phyloP scores from a whole-genome alignment of 192 early-diverging fungal species.

The Gaertneriomyces semiglobifer region DNA sequence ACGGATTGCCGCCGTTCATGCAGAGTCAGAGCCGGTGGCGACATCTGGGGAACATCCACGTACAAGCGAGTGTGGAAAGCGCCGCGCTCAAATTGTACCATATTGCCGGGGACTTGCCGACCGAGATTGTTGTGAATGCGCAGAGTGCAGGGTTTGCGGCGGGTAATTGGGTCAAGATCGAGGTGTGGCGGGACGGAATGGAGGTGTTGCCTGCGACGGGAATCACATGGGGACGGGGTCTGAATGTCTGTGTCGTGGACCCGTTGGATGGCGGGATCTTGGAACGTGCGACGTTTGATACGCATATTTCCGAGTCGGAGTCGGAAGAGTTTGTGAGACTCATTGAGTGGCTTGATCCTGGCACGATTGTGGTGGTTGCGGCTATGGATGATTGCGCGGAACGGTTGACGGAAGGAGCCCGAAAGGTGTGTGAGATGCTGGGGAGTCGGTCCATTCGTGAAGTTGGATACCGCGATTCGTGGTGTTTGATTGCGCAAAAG shows the following conservation, averaged over 20 bases:
- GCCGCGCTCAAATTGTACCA: conserved; percentile 35
- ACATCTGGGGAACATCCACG: conserved; percentile 20
- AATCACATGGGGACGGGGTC: conserved; percentile 57
- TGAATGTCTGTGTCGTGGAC: conserved; percentile 76
- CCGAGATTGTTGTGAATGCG: conserved; percentile 52
- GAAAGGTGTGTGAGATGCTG: conserved; percentile 55
- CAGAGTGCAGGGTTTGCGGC: conserved; percentile 71
- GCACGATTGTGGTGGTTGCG: conserved; percentile 64
- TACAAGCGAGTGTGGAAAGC: conserved; percentile 12
- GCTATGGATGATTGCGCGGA: conserved; percentile 72
- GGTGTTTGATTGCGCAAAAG: conserved; percentile 77
- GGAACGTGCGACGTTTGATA: conserved; percentile 72
- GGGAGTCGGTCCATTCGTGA: conserved; percentile 56
- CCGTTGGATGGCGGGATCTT: conserved; percentile 63
- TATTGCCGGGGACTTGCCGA: conserved; percentile 37
- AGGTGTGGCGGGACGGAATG: conserved; percentile 47
- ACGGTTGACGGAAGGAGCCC: conserved; percentile 58
- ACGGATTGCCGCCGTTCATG: too few relatives aligned
- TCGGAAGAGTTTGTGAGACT: conserved; percentile 65
- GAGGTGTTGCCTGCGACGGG: conserved; percentile 46
- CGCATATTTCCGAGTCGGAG: conserved; percentile 58
- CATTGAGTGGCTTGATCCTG: conserved; percentile 61
- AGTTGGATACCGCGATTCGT: conserved; percentile 73
- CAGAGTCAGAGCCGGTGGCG: conserved; percentile 1
- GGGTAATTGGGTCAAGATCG: conserved; percentile 71